Evolutionary conservation across 805 yeast species (phyloP).

Genomic region (Pichia thaimueangensis): DNA sequence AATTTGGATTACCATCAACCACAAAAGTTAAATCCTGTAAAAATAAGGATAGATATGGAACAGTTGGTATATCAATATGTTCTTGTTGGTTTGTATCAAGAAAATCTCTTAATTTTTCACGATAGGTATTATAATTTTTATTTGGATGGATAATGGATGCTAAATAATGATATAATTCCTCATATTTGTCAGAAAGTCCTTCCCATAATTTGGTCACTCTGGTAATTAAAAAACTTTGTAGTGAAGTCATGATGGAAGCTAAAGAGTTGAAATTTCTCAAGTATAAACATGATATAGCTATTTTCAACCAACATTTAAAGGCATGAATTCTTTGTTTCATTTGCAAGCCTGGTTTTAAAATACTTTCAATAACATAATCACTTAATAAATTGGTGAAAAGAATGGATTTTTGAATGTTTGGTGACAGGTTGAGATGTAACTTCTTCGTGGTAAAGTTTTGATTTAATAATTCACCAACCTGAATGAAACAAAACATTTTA

Average conservation of each 20-base stretch:
- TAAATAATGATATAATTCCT: constrained; percentile 55
- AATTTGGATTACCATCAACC: constrained; percentile 74
- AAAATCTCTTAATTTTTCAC: constrained; percentile 54
- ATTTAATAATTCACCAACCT: constrained; percentile 59
- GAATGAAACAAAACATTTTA: constrained; percentile 53
- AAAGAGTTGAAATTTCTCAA: constrained; percentile 71
- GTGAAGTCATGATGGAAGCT: constrained; percentile 70
- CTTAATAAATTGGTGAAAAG: constrained; percentile 67
- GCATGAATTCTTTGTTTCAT: constrained; percentile 46
- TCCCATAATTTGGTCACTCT: constrained; percentile 58
- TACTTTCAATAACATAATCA: constrained; percentile 65
- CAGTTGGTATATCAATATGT: constrained; percentile 50
- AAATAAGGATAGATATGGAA: constrained; percentile 70
- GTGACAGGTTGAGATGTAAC: constrained; percentile 51
- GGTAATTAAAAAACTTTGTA: constrained; percentile 66
- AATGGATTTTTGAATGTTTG: constrained; percentile 55
- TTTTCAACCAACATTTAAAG: constrained; percentile 65
- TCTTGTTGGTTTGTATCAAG: constrained; percentile 39
- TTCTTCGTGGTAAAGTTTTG: constrained; percentile 57
- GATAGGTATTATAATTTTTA: constrained; percentile 63
- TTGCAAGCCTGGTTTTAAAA: constrained; percentile 46
- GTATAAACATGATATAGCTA: constrained; percentile 66
- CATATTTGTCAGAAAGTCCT: constrained; percentile 51
- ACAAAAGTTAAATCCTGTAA: constrained; percentile 75
- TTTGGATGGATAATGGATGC: constrained; percentile 68